These are phyloP conservation scores for Acer saccharum DNA, from an alignment of 345 rosid genomes.

Conservation along the genomic window DNA sequence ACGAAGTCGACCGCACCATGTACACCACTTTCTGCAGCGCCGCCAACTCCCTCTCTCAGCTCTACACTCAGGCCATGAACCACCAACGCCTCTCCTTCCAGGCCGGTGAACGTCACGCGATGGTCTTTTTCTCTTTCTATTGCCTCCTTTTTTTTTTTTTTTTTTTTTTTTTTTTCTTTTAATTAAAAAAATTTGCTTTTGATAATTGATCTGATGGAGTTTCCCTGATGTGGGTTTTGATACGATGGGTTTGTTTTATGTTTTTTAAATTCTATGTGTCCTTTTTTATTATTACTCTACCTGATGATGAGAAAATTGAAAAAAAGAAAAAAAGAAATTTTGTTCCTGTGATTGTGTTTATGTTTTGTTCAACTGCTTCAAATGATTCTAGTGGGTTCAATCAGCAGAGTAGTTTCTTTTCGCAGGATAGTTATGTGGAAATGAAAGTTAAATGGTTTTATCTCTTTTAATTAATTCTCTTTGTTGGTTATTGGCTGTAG, in stretches of 20 bases:
- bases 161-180: no score
- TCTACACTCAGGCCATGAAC: slow-evolving; percentile 77
- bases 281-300: background rate
- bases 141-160: no score
- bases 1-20: slow-evolving; percentile 94
- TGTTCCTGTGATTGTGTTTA: background rate
- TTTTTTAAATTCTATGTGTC: no score
- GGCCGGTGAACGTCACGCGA: slow-evolving; percentile 75
- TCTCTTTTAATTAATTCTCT: no score
- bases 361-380: background rate
- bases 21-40: slow-evolving; percentile 86
- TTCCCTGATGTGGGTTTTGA: background rate
- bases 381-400: background rate
- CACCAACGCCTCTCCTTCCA: slow-evolving; percentile 79
- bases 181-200: background rate
- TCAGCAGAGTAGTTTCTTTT: background rate
- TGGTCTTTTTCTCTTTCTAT: slow-evolving; percentile 35
- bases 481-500: background rate
- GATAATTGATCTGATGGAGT: background rate
- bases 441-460: background rate
- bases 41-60: slow-evolving; percentile 94
- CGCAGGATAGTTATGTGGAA: background rate
- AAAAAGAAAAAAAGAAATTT: no score
- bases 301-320: no score
- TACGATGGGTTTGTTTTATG: slow-evolving; percentile 1